These are phyloP conservation scores for Alternaria dauci DNA, from an alignment of 2,329 filamentous ascomycete genomes.

Conservation along the genomic window DNA sequence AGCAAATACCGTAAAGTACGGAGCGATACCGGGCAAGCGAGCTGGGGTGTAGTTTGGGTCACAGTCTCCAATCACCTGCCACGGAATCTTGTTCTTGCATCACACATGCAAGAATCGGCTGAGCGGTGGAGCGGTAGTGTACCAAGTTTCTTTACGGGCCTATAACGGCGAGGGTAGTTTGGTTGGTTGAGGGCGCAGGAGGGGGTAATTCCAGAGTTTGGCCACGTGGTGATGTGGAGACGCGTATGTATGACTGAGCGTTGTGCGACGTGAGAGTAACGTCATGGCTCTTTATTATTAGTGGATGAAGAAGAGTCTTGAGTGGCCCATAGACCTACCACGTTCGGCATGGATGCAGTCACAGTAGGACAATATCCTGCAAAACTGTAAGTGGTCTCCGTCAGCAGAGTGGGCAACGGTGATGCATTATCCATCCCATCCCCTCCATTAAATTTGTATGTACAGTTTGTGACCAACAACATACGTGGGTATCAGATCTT, in stretches of 20 bases:
- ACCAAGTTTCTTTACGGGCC: background rate
- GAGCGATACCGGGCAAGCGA: background rate
- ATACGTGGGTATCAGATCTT: slow-evolving; percentile 30
- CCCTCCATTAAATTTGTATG: background rate
- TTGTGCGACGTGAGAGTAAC: slow-evolving; percentile 5
- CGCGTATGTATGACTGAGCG: background rate
- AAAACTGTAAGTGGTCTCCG: background rate
- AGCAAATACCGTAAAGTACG: background rate
- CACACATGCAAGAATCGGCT: background rate
- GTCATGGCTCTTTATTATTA: background rate
- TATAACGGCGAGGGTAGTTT: background rate
- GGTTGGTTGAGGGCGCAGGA: background rate
- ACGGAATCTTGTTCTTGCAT: background rate
- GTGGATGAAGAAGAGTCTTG: background rate
- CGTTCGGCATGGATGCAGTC: background rate
- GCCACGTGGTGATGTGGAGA: background rate
- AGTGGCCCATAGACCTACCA: background rate
- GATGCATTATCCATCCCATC: background rate
- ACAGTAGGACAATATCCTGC: background rate
- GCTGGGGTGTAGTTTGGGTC: background rate
- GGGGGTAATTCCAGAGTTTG: background rate
- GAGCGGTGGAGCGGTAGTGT: background rate
- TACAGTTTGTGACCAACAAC: slow-evolving; percentile 5
- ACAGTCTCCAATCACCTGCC: slow-evolving; percentile 3
- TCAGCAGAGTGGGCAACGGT: background rate